Conservation (phyloP, 257 asterid species). For the Rhazya stricta region DNA sequence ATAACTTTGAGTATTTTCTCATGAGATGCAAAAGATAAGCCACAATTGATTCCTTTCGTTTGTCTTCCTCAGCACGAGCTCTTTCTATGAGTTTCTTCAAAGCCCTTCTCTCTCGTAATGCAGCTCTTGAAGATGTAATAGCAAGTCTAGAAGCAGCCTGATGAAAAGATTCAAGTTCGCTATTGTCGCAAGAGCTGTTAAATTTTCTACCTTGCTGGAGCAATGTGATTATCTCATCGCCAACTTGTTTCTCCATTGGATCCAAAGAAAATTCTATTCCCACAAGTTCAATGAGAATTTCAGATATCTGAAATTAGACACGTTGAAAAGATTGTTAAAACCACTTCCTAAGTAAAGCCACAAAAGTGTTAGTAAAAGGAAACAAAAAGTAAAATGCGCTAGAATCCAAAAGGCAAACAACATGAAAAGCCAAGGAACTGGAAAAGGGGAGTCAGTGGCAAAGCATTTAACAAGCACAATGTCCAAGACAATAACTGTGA, state of each 20-base stretch:
- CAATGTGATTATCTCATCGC: constrained; percentile 76
- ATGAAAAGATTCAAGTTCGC: constrained; percentile 89
- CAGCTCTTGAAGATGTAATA: constrained; percentile 91
- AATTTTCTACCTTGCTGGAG: constrained; percentile 94
- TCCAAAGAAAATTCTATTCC: constrained; percentile 74
- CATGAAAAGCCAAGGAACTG: background rate
- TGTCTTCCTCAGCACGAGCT: constrained; percentile 87
- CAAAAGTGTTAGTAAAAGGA: background rate
- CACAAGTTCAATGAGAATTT: constrained; percentile 57
- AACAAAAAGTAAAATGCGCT: background rate
- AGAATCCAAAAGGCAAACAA: background rate
- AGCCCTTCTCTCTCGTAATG: constrained; percentile 93
- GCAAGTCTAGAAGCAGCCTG: constrained; percentile 86
- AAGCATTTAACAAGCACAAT: background rate
- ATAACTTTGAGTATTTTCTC: constrained; percentile 85
- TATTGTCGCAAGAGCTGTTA: constrained; percentile 51
- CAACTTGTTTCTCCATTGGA: constrained; percentile 75
- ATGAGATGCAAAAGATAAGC: constrained; percentile 83
- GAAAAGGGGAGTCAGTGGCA: background rate
- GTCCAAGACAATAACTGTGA: background rate
- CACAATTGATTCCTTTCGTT: constrained; percentile 87
- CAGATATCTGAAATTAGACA: constrained; percentile 62
- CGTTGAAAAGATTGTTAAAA: constrained; percentile 22
- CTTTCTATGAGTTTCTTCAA: constrained; percentile 84
- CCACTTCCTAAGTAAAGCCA: background rate